Conservation (phyloP, 495 filamentous ascomycete genomes). For the Hypoxylon crocopeplum region DNA sequence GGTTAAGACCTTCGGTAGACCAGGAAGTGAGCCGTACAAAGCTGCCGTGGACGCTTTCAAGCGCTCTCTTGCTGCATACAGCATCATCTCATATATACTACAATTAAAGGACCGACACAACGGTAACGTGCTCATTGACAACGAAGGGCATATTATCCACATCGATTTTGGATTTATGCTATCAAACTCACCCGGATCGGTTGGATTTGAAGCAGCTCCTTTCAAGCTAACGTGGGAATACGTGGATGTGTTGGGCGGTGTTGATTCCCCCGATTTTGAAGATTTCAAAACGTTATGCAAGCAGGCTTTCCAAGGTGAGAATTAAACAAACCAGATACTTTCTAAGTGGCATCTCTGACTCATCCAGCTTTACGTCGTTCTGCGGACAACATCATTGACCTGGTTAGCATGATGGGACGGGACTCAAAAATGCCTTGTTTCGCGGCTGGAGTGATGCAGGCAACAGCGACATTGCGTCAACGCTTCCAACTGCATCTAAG, state of each 20-base stretch:
- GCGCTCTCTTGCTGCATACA: slow-evolving; percentile 74
- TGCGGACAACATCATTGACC: slow-evolving; percentile 73
- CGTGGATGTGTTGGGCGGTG: slow-evolving; percentile 74
- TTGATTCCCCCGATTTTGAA: slow-evolving; percentile 66
- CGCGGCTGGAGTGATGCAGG: slow-evolving; percentile 65
- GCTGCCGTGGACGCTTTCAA: slow-evolving; percentile 73
- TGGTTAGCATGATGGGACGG: slow-evolving; percentile 77
- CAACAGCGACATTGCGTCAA: slow-evolving; percentile 65
- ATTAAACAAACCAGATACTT: neutral
- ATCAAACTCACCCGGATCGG: slow-evolving; percentile 75
- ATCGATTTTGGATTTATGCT: slow-evolving; percentile 88
- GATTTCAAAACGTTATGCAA: slow-evolving; percentile 75
- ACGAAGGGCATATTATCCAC: slow-evolving; percentile 79
- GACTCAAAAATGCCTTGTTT: slow-evolving; percentile 82
- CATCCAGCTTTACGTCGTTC: slow-evolving; percentile 66
- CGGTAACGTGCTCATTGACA: slow-evolving; percentile 79
- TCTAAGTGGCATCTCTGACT: neutral
- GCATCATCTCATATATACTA: slow-evolving; percentile 75
- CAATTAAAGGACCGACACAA: slow-evolving; percentile 85
- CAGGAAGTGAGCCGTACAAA: slow-evolving; percentile 65
- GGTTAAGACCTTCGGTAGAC: slow-evolving; percentile 72
- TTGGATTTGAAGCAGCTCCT: slow-evolving; percentile 79
- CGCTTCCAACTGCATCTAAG: slow-evolving; percentile 77
- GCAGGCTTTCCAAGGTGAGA: slow-evolving; percentile 72
- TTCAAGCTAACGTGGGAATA: slow-evolving; percentile 83